Base-by-base conservation (phyloP, 2,329 filamentous ascomycete species). In the Microsporum ferrugineum region DNA sequence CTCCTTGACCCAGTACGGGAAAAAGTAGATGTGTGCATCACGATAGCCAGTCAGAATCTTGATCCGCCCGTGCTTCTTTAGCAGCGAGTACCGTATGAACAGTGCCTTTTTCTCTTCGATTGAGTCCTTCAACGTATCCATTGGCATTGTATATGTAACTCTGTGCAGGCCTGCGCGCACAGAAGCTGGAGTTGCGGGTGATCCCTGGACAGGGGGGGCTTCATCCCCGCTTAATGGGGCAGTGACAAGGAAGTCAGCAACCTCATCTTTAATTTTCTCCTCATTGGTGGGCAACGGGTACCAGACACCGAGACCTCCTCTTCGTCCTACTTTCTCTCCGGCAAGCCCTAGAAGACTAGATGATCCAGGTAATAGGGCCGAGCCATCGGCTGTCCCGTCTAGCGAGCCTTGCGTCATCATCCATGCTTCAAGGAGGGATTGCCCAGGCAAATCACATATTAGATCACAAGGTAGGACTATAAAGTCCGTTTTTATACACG, bases 11-110 rank as follows among this genome's bases (percentile, higher is more conserved):
- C 94, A 97, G 66, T 84, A 85, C 0, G 94, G 94, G 66, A 99
- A 89, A 64, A 99, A 84, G 74, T 99, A 99, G 62, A 97, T 87
- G 71, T 97, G 92, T 0, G 92, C 89, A 71, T 97, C 92, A 47
- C 94, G 84, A 71, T 95, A 87, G 2, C 86, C 89, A 12, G 86
- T 92, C 63, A 91, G 80, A 80, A 96, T 87, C 67, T 87, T 87
- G 47, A 95, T 79, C 38, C 84, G 84, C 7, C 89, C 85, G 69
- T 95, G 86, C 65, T 84, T 84, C 62, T 84, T 82, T 10, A 96
- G 77, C 34, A 96, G 79, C 2, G 85, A 84, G 68, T 92, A 87
- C 2, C 92, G 85, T 49, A 95, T 75, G 0, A 88, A 85, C 43
- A 77, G 70, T 33, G 72, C 73, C 64, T 88, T 89, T 66, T 87